These are phyloP conservation scores for Mycena polygramma DNA, from an alignment of 768 basidiomycete genomes.

Conservation along the genomic window DNA sequence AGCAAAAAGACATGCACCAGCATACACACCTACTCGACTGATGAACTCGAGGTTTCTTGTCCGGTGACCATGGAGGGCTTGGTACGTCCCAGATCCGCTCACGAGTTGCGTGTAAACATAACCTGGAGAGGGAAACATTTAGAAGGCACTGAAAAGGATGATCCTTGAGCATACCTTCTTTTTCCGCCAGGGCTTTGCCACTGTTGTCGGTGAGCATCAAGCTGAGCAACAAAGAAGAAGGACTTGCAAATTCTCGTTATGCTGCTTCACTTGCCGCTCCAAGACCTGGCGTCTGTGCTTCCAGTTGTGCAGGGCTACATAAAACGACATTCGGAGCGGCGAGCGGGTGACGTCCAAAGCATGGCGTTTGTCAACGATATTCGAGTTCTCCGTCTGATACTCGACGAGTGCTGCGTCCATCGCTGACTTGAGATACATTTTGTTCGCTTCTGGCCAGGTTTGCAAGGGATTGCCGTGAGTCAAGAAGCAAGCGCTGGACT, in stretches of 20 bases:
- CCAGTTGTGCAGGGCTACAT: slow-evolving; percentile 44
- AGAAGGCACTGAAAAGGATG: neutral
- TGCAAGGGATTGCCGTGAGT: neutral
- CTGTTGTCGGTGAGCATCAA: slow-evolving; percentile 23
- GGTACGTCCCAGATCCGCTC: slow-evolving; percentile 52
- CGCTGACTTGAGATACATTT: slow-evolving; percentile 13
- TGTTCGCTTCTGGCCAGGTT: slow-evolving; percentile 28
- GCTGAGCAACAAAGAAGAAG: slow-evolving; percentile 19
- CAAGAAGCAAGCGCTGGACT: slow-evolving; percentile 30
- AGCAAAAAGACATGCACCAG: neutral
- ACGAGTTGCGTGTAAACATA: slow-evolving; percentile 60
- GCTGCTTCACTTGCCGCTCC: neutral
- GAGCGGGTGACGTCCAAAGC: slow-evolving; percentile 12
- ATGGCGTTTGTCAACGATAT: slow-evolving; percentile 29
- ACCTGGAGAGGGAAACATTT: slow-evolving; percentile 3
- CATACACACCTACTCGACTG: slow-evolving; percentile 49
- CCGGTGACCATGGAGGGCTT: slow-evolving; percentile 53
- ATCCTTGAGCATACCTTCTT: slow-evolving; percentile 22
- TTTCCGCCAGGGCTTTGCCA: slow-evolving; percentile 31
- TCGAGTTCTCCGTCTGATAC: slow-evolving; percentile 4
- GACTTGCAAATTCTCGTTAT: slow-evolving; percentile 39
- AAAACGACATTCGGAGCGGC: slow-evolving; percentile 41
- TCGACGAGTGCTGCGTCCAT: slow-evolving; percentile 31
- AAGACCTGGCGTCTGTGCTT: slow-evolving; percentile 38
- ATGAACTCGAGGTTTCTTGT: slow-evolving; percentile 56